Percentiles rank a stretch among this genome's conserved stretches.
Evolutionary conservation across 495 filamentous ascomycete genomes (phyloP).

Genomic region (Penicillium dipodomyicola): DNA sequence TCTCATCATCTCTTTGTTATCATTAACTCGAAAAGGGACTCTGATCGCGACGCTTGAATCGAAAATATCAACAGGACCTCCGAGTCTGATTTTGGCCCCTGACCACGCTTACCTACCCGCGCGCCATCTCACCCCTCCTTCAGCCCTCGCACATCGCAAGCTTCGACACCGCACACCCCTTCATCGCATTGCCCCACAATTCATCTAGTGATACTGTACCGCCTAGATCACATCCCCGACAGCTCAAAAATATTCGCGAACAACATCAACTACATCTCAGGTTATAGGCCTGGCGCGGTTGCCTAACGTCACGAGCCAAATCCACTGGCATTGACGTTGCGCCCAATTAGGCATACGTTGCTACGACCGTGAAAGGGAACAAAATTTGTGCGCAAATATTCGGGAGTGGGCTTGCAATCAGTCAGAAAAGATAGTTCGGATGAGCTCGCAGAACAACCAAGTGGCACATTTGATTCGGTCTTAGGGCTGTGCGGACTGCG

Average conservation of each 20-base stretch:
- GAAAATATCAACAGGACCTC: too few relatives aligned
- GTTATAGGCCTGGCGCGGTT: not conserved
- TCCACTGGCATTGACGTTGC: not conserved
- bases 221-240: not conserved
- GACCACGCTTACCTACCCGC: not conserved
- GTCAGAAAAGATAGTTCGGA: not conserved
- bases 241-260: not conserved
- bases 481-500: not conserved
- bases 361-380: not conserved
- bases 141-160: conserved; percentile 4
- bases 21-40: not conserved
- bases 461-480: not conserved
- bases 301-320: not conserved
- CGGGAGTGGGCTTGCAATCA: not conserved
- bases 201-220: not conserved
- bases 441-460: not conserved
- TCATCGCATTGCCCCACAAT: conserved; percentile 4
- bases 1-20: not conserved
- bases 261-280: not conserved
- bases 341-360: not conserved
- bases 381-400: not conserved
- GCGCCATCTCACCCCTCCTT: conserved; percentile 4
- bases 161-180: conserved; percentile 3
- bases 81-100: not conserved
- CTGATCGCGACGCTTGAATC: not conserved